Evolutionary conservation across 75 land plant genomes (phyloP).

Genomic region (Larix kaempferi): DNA sequence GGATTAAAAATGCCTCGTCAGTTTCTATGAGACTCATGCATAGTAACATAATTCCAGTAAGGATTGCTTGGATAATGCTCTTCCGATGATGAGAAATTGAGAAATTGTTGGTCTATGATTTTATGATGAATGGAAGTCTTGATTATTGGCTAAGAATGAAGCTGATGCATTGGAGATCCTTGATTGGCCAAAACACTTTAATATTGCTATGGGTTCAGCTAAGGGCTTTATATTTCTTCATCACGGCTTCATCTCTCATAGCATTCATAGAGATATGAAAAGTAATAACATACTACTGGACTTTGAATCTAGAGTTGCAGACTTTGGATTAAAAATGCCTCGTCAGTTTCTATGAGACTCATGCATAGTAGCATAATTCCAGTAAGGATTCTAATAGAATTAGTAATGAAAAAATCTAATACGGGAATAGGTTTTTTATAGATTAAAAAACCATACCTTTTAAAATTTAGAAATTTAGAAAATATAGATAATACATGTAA

Average conservation of each 20-base stretch:
- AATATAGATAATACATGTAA: no score
- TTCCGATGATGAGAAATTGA: conserved; percentile 43
- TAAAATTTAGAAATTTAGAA: no score
- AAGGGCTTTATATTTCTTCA: conserved; percentile 44
- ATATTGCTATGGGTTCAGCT: conserved; percentile 42
- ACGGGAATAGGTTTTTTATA: no score
- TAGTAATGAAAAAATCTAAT: no score
- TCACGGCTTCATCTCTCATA: conserved; percentile 45
- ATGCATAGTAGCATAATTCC: no score
- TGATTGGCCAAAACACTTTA: conserved; percentile 44
- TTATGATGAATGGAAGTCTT: conserved; percentile 50
- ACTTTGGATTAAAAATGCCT: conserved; percentile 48
- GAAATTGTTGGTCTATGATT: conserved; percentile 46
- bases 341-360: conserved; percentile 37
- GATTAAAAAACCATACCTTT: no score
- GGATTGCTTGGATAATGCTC: conserved; percentile 60
- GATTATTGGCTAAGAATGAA: conserved; percentile 38
- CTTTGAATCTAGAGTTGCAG: conserved; percentile 42
- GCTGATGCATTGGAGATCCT: conserved; percentile 36
- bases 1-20: conserved; percentile 51
- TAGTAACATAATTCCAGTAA: no score
- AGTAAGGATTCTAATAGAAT: no score
- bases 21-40: conserved; percentile 33
- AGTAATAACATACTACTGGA: conserved; percentile 39
- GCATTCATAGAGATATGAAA: conserved; percentile 47